A percentile compares a stretch with the other conserved stretches of the same genome.
Conservation (phyloP, 805 yeast genomes). For the Candida insectalens region DNA sequence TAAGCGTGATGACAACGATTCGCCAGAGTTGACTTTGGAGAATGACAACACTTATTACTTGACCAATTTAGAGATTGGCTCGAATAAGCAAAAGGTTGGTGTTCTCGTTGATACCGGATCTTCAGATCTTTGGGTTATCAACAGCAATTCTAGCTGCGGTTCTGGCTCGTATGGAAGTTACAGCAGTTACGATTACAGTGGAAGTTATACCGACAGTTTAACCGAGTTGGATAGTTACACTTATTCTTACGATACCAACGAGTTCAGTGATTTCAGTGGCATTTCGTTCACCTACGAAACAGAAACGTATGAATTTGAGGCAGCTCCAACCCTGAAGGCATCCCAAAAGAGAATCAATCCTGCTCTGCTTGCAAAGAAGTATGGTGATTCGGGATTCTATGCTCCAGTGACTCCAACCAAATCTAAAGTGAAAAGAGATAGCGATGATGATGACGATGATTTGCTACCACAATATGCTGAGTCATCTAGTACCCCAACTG, state of each 20-base stretch:
- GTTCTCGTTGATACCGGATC: constrained; percentile 72
- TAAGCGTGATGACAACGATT: constrained; percentile 17
- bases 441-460: not conserved
- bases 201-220: too few species aligned
- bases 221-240: too few species aligned
- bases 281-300: too few species aligned
- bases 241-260: too few species aligned
- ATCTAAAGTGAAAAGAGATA: too few species aligned
- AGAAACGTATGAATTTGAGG: too few species aligned
- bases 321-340: too few species aligned
- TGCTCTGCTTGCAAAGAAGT: too few species aligned
- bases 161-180: not conserved
- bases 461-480: not conserved
- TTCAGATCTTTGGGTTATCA: constrained; percentile 60
- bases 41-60: constrained; percentile 36
- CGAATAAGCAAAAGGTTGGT: constrained; percentile 43
- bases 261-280: too few species aligned
- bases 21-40: constrained; percentile 23
- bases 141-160: constrained; percentile 32
- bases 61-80: constrained; percentile 41
- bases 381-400: not conserved
- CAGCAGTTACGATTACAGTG: too few species aligned
- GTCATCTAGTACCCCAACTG: not conserved
- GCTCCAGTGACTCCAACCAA: too few species aligned
- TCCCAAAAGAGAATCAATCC: too few species aligned